Evolutionary conservation across 2,329 filamentous ascomycete genomes (phyloP).

Genomic region (Periconia macrospinosa): DNA sequence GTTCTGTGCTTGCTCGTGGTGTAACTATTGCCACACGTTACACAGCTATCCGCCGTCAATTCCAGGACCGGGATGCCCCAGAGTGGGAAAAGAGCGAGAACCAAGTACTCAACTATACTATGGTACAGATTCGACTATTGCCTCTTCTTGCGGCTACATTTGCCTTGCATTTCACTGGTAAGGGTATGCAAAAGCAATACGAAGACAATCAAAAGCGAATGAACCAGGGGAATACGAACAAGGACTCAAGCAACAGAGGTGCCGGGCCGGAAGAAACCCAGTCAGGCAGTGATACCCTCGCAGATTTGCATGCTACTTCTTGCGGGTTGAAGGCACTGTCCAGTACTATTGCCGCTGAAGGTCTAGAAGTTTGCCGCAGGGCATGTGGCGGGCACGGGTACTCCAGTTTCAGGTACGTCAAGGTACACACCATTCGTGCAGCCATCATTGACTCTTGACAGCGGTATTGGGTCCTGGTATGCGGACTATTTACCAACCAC

Average conservation of each 20-base stretch:
- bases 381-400: constrained; percentile 80
- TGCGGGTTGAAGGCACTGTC: constrained; percentile 75
- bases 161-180: constrained; percentile 78
- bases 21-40: constrained; percentile 79
- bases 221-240: constrained; percentile 47
- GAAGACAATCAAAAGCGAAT: constrained; percentile 72
- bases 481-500: constrained; percentile 72
- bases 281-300: constrained; percentile 67
- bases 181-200: constrained; percentile 74
- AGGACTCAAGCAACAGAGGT: constrained; percentile 47
- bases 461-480: constrained; percentile 75
- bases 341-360: constrained; percentile 72
- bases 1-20: constrained; percentile 70
- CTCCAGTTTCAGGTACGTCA: constrained; percentile 60
- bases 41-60: constrained; percentile 73
- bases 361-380: constrained; percentile 72
- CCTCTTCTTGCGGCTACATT: constrained; percentile 74
- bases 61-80: constrained; percentile 71
- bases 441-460: constrained; percentile 12
- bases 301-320: constrained; percentile 75
- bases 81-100: constrained; percentile 64
- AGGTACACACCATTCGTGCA: not conserved
- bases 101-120: constrained; percentile 78
- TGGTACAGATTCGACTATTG: constrained; percentile 74
- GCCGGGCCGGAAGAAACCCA: constrained; percentile 70